These are phyloP conservation scores for Trametes maxima DNA, from an alignment of 768 basidiomycete species.

Conservation along the genomic window DNA sequence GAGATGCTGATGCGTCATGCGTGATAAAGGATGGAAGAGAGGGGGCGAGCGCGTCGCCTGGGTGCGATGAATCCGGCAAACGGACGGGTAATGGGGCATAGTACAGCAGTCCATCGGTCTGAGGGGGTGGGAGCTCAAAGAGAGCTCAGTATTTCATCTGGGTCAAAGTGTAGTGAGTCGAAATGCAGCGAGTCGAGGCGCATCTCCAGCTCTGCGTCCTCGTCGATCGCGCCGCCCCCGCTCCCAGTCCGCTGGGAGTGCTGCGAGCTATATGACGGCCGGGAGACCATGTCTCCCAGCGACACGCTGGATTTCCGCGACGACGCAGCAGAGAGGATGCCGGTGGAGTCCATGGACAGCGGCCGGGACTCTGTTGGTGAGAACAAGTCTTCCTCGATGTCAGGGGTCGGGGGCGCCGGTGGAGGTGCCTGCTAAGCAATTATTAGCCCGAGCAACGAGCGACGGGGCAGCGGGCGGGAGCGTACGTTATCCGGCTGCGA, in stretches of 20 bases:
- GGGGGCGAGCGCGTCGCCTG: neutral
- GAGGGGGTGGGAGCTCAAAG: neutral
- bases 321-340: constrained; percentile 12
- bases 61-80: neutral
- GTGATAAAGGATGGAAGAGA: neutral
- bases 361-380: constrained; percentile 11
- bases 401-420: neutral
- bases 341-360: constrained; percentile 11
- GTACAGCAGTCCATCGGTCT: neutral
- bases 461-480: neutral
- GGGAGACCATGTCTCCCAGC: constrained; percentile 4
- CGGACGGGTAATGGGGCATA: neutral
- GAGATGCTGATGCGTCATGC: neutral
- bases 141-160: constrained; percentile 47
- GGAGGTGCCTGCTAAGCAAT: neutral
- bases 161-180: constrained; percentile 69
- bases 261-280: constrained; percentile 11
- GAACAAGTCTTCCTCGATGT: constrained; percentile 16
- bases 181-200: constrained; percentile 73
- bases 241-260: constrained; percentile 1
- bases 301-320: constrained; percentile 14
- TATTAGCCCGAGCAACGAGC: neutral
- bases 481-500: constrained; percentile 11
- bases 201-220: constrained; percentile 62
- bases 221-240: constrained; percentile 9